phyloP scores from a whole-genome alignment of 2,329 filamentous ascomycete species.

The Cladosporium sp. region DNA sequence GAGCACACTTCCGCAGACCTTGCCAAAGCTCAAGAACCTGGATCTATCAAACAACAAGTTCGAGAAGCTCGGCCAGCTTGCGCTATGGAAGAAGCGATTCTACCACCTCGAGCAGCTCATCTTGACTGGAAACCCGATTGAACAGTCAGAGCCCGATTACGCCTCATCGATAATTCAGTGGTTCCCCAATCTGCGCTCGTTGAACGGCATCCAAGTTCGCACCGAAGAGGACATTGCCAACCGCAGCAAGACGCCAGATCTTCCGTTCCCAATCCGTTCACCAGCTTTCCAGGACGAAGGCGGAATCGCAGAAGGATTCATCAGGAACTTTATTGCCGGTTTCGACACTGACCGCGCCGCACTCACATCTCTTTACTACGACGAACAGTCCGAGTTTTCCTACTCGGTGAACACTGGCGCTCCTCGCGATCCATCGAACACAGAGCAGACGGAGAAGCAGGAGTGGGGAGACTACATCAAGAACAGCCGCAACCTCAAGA shows the following conservation, averaged over 20 bases:
- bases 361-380: conserved; percentile 67
- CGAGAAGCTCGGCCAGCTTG: conserved; percentile 61
- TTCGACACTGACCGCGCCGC: conserved; percentile 69
- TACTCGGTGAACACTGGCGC: conserved; percentile 65
- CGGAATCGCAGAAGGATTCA: conserved; percentile 70
- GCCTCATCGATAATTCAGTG: conserved; percentile 68
- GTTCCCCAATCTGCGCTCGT: conserved; percentile 74
- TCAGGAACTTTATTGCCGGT: conserved; percentile 67
- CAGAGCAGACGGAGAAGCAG: conserved; percentile 39
- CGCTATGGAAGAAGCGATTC: conserved; percentile 76
- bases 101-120: conserved; percentile 75
- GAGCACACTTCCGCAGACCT: conserved; percentile 69
- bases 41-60: conserved; percentile 85
- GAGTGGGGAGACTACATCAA: conserved; percentile 74
- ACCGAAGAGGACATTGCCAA: conserved; percentile 66
- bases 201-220: conserved; percentile 73
- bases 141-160: conserved; percentile 47
- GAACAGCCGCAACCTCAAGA: conserved; percentile 72
- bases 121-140: conserved; percentile 70
- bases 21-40: conserved; percentile 82
- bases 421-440: conserved; percentile 41
- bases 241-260: conserved; percentile 48
- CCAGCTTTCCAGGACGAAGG: conserved; percentile 71
- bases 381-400: conserved; percentile 70
- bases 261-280: conserved; percentile 58